Percentiles rank a stretch among this genome's conserved stretches.
Evolutionary conservation across 2,329 filamentous ascomycete genomes (phyloP).

Genomic region (Colletotrichum truncatum): DNA sequence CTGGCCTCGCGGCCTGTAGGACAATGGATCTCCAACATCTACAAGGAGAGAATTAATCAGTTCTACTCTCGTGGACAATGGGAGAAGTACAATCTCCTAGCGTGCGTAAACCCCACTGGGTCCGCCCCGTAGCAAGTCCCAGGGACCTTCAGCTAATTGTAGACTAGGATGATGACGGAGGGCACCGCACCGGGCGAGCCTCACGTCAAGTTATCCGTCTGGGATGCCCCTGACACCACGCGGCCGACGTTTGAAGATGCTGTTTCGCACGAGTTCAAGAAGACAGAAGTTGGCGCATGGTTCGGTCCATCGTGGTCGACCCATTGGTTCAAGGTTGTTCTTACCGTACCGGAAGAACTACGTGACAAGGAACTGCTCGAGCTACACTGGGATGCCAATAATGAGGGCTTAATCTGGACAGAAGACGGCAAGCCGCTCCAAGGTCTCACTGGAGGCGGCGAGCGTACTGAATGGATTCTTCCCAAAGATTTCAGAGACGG

Average conservation of each 20-base stretch:
- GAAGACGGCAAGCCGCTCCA: slow-evolving; percentile 90
- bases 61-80: slow-evolving; percentile 87
- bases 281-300: slow-evolving; percentile 77
- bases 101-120: slow-evolving; percentile 58
- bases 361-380: slow-evolving; percentile 84
- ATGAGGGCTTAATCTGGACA: slow-evolving; percentile 94
- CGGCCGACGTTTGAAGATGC: slow-evolving; percentile 91
- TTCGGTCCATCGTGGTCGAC: slow-evolving; percentile 98
- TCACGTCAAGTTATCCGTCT: slow-evolving; percentile 85
- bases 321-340: slow-evolving; percentile 91
- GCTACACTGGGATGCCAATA: slow-evolving; percentile 95
- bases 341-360: slow-evolving; percentile 81
- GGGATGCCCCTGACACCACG: slow-evolving; percentile 80
- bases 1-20: slow-evolving; percentile 67
- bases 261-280: slow-evolving; percentile 75
- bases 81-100: slow-evolving; percentile 75
- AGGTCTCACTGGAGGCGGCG: slow-evolving; percentile 88
- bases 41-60: slow-evolving; percentile 82
- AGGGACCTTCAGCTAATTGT: slow-evolving; percentile 29
- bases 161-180: slow-evolving; percentile 75
- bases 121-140: slow-evolving; percentile 5
- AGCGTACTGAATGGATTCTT: slow-evolving; percentile 91
- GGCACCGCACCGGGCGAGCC: slow-evolving; percentile 72
- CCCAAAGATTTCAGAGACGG: slow-evolving; percentile 85
- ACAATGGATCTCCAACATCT: slow-evolving; percentile 85